Percentiles rank a stretch among this genome's conserved stretches.
phyloP scores from a whole-genome alignment of 2,329 filamentous ascomycete genomes.

The Verticillium longisporum region DNA sequence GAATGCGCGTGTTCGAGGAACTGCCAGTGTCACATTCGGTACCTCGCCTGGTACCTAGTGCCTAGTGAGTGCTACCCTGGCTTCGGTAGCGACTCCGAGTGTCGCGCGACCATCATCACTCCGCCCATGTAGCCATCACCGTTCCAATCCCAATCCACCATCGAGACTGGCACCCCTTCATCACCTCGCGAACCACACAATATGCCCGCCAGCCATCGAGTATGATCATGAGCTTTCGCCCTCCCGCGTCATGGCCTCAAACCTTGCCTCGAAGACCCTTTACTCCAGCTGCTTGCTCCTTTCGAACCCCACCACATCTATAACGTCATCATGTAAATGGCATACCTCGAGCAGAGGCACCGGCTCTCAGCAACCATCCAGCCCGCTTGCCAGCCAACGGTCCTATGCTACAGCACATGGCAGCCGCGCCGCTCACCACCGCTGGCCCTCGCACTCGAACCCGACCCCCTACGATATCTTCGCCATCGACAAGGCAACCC shows the following conservation, averaged over 20 bases:
- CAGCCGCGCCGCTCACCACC: constrained; percentile 3
- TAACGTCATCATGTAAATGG: constrained; percentile 15
- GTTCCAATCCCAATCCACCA: not conserved
- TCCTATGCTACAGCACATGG: not conserved
- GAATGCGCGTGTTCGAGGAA: not conserved
- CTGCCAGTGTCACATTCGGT: too few relatives aligned
- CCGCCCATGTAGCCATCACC: not conserved
- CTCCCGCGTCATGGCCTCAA: not conserved
- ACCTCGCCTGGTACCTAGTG: too few relatives aligned
- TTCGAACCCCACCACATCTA: constrained; percentile 10
- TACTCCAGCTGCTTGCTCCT: constrained; percentile 8
- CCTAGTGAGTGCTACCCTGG: too few relatives aligned
- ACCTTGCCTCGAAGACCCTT: not conserved
- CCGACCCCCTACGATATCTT: constrained; percentile 93
- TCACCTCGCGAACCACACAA: not conserved
- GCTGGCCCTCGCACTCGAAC: constrained; percentile 40
- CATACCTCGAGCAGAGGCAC: not conserved
- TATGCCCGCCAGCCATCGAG: not conserved
- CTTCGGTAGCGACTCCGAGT: not conserved
- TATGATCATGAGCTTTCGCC: not conserved
- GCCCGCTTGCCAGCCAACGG: not conserved
- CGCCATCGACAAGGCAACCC: constrained; percentile 39
- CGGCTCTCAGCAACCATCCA: not conserved
- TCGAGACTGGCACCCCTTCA: not conserved
- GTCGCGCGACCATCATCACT: not conserved